Percentiles rank a stretch among this genome's conserved stretches.
phyloP scores from a whole-genome alignment of 78 protist genomes.

The Cyanophora paradoxa region DNA sequence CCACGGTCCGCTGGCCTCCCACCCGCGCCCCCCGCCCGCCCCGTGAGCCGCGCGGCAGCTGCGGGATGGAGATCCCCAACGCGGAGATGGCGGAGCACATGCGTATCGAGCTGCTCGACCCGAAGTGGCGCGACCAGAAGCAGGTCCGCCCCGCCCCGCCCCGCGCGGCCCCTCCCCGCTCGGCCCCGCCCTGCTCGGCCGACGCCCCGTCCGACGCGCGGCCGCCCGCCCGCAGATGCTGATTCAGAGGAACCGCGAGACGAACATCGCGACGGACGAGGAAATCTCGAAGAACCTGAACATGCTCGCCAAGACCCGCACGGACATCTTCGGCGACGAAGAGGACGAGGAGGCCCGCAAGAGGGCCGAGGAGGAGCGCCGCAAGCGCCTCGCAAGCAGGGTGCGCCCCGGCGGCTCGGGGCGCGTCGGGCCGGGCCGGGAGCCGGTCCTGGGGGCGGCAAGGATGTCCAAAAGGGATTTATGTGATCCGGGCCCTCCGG shows the following conservation, averaged over 20 bases:
- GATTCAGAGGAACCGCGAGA: background rate
- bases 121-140: constrained; percentile 41
- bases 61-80: no score
- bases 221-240: no score
- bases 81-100: constrained; percentile 73
- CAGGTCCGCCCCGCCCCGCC: background rate
- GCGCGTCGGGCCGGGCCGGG: background rate
- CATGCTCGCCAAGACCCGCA: constrained; percentile 10
- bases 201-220: no score
- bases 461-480: background rate
- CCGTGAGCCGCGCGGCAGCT: background rate
- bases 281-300: background rate
- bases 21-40: no score
- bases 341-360: constrained; percentile 17
- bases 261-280: background rate
- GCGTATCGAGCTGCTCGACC: constrained; percentile 65
- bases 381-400: background rate
- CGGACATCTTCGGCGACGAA: constrained; percentile 35
- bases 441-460: background rate
- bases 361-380: background rate
- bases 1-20: no score
- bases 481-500: background rate
- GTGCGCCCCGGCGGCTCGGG: background rate
- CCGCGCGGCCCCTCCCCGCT: background rate
- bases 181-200: no score